These are phyloP conservation scores for Boechera stricta DNA, from an alignment of 345 rosid species.

Conservation along the genomic window DNA sequence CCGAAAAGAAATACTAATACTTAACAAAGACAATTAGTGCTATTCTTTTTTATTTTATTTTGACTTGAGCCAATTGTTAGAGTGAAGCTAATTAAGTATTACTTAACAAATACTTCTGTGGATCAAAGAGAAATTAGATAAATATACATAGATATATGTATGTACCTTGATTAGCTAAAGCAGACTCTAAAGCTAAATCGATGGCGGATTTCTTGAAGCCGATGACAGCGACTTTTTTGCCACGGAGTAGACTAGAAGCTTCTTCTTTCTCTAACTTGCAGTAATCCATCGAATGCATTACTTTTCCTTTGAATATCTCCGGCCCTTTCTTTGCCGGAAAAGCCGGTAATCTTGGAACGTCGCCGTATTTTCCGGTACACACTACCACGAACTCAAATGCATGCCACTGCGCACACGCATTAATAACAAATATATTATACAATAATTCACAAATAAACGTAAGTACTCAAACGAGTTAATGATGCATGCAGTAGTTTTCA, in stretches of 20 bases:
- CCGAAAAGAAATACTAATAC: not conserved
- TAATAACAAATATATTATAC: not conserved
- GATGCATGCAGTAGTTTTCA: conserved; percentile 32
- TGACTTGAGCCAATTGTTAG: conserved; percentile 24
- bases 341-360: conserved; percentile 62
- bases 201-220: conserved; percentile 94
- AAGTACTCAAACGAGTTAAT: conserved; percentile 8
- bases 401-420: conserved; percentile 59
- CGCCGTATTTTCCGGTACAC: conserved; percentile 86
- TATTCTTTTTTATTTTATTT: not conserved
- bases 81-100: conserved; percentile 13
- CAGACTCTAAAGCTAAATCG: conserved; percentile 90
- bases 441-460: conserved; percentile 9
- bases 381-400: conserved; percentile 75
- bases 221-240: conserved; percentile 69
- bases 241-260: conserved; percentile 57
- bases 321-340: conserved; percentile 69
- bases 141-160: not conserved
- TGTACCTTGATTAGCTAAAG: conserved; percentile 83
- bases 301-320: conserved; percentile 68
- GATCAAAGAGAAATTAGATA: not conserved
- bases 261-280: conserved; percentile 79
- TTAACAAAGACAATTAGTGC: not conserved
- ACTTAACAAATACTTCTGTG: conserved; percentile 12
- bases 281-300: conserved; percentile 78